Base-by-base conservation (phyloP, 495 filamentous ascomycete species). In the Diplogelasinospora grovesii region DNA sequence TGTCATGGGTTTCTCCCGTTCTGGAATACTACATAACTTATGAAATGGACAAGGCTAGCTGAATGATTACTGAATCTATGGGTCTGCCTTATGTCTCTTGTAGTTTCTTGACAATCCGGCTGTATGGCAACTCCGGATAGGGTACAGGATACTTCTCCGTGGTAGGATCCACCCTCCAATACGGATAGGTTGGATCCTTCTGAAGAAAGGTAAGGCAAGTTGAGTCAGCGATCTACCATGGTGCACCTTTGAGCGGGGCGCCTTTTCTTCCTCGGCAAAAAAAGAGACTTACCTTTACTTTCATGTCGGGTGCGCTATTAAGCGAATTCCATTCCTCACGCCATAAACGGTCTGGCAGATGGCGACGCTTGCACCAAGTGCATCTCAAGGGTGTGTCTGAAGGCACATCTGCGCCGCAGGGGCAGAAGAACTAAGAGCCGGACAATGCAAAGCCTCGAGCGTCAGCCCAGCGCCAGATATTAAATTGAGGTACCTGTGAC, bases 311-410 rank as follows among this genome's bases (percentile, higher is more conserved):
- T 33, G 16, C 2, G 5, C 5, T 5, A 31, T 13, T 6, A 10
- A 4, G 11, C 24, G 8, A 24, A 2, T 13, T 38, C 36, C 22
- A 38, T 3, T 27, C 36, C 13, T 5, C 14, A 8, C n/a, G n/a
- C n/a, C n/a, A n/a, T n/a, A n/a, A n/a, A n/a, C n/a, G n/a, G n/a
- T 38, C 3, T 8, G 21, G 36, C 14, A 38, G 24, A 18, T 38
- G 36, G 13, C 23, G 36, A 18, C 36, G 36, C 36, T 38, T 38
- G 23, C 36, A 38, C 22, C 22, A 38, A 14, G 6, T 38, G 22
- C 36, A 38, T 10, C 36, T 4, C 5, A 38, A 14, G 20, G 13
- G 8, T 22, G 11, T 18, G 8, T 27, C 23, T 6, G 3, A 8
- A 15, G 36, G 22, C 8, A 38, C 36, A 8, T 27, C 15, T 8